These are phyloP conservation scores for Neopestalotiopsis rosae DNA, from an alignment of 2,329 filamentous ascomycete genomes.

Conservation along the genomic window DNA sequence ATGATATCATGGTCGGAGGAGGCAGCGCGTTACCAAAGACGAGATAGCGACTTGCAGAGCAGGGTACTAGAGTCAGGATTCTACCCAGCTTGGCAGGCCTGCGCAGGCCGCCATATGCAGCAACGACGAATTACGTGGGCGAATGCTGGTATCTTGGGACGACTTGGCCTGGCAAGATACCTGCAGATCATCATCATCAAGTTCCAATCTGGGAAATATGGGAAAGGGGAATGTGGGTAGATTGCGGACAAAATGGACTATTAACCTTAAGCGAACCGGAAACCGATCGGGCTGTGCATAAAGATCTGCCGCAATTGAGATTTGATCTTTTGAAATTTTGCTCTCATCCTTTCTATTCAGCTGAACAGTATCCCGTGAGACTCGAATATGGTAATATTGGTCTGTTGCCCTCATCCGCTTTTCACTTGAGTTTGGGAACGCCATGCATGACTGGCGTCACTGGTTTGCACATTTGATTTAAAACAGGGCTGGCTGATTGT, in stretches of 20 bases:
- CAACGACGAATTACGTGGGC: not conserved
- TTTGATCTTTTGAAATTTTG: not conserved
- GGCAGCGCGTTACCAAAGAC: not conserved
- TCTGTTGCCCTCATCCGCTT: not conserved
- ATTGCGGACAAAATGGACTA: not conserved
- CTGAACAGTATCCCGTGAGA: not conserved
- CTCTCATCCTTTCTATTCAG: not conserved
- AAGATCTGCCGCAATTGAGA: not conserved
- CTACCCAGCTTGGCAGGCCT: slow-evolving; percentile 1
- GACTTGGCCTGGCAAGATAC: not conserved
- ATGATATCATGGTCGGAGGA: slow-evolving; percentile 4
- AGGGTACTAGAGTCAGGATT: not conserved
- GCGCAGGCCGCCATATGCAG: not conserved
- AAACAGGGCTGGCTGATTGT: not conserved
- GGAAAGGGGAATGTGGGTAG: slow-evolving; percentile 2
- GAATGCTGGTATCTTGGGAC: not conserved
- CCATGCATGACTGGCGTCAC: not conserved
- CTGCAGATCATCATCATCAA: not conserved
- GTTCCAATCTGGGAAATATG: not conserved
- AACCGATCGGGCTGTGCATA: not conserved
- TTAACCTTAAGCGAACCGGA: slow-evolving; percentile 3
- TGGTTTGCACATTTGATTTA: not conserved
- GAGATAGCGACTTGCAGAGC: slow-evolving; percentile 1
- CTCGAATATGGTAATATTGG: not conserved
- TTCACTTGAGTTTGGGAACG: not conserved